These are phyloP conservation scores for Eucalyptus cladocalyx DNA, from an alignment of 345 rosid genomes.

Conservation along the genomic window DNA sequence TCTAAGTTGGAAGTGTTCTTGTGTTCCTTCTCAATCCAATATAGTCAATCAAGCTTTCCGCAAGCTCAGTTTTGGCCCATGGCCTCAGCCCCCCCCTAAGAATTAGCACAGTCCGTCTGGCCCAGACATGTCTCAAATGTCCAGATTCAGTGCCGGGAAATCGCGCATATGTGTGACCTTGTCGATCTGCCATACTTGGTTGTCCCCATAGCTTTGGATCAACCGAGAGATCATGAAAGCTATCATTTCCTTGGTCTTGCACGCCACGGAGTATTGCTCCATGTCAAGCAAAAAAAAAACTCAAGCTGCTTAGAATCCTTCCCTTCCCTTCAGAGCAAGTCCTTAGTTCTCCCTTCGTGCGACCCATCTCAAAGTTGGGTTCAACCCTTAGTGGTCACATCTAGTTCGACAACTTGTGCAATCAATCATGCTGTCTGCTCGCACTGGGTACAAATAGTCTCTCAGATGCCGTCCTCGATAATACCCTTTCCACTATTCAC, in stretches of 20 bases:
- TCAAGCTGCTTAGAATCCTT: neutral
- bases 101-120: neutral
- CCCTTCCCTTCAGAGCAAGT: neutral
- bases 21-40: neutral
- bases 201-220: neutral
- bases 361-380: neutral
- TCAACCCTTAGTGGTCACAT: neutral
- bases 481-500: neutral
- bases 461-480: neutral
- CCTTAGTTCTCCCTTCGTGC: neutral
- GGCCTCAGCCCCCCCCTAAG: neutral
- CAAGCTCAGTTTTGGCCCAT: neutral
- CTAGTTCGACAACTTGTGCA: neutral
- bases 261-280: neutral
- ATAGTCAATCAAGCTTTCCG: neutral
- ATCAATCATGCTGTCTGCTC: neutral
- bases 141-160: neutral
- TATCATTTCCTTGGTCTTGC: neutral
- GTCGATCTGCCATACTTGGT: neutral
- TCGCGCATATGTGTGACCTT: neutral
- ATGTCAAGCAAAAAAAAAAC: neutral
- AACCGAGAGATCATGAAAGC: neutral
- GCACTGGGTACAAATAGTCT: neutral
- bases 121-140: neutral
- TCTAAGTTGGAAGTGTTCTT: neutral